Percentiles rank a stretch among this genome's conserved stretches.
phyloP scores from a whole-genome alignment of 2,329 filamentous ascomycete species.

The Cladosporium halotolerans region DNA sequence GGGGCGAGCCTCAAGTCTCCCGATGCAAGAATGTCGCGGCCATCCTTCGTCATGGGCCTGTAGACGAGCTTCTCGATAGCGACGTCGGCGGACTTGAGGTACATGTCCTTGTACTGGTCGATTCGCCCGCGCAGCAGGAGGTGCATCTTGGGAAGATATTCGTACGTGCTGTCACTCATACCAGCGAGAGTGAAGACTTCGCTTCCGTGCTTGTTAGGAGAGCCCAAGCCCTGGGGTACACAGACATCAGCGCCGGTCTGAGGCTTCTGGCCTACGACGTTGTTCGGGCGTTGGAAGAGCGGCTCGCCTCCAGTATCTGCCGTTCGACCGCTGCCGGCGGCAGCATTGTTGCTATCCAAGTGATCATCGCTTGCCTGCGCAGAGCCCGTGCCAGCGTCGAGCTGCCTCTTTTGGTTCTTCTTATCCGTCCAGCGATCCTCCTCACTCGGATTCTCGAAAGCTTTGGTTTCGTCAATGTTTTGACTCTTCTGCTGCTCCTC shows the following conservation, averaged over 20 bases:
- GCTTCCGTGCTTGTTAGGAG: conserved; percentile 38
- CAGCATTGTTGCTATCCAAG: not conserved
- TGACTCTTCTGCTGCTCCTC: conserved; percentile 6
- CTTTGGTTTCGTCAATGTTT: not conserved
- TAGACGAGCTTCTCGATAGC: conserved; percentile 70
- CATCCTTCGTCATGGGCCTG: conserved; percentile 64
- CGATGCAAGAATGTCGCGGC: conserved; percentile 67
- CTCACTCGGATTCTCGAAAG: conserved; percentile 5
- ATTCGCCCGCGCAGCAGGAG: conserved; percentile 70
- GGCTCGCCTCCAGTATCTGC: not conserved
- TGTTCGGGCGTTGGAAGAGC: not conserved
- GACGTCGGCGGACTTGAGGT: conserved; percentile 60
- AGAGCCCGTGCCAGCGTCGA: not conserved
- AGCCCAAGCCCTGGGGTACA: conserved; percentile 53
- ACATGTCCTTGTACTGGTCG: conserved; percentile 66
- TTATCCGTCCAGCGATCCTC: conserved; percentile 4
- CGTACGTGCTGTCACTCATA: conserved; percentile 52
- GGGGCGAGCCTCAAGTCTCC: conserved; percentile 46
- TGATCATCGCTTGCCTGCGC: not conserved
- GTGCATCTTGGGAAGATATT: conserved; percentile 58
- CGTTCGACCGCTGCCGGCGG: not conserved
- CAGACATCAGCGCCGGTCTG: conserved; percentile 34
- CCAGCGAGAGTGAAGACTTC: conserved; percentile 51
- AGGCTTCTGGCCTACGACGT: not conserved
- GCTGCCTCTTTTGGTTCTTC: conserved; percentile 10